Percentiles rank a stretch among this genome's conserved stretches.
Evolutionary conservation across 1,284 basidiomycete species (phyloP).

Genomic region (Cryptococcus amylolentus): DNA sequence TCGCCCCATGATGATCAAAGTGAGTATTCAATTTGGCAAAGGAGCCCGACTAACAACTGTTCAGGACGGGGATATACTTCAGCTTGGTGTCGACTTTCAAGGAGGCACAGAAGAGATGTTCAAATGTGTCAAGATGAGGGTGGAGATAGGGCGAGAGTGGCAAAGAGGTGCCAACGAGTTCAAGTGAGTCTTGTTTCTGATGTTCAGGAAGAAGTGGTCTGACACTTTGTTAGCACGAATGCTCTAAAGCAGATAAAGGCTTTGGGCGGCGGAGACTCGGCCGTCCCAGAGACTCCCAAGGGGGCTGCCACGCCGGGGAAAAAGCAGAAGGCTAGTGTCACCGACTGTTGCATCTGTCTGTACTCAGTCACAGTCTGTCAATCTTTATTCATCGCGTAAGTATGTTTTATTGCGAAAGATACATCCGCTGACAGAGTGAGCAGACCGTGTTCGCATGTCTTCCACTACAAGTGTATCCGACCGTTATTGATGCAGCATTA

Average conservation of each 20-base stretch:
- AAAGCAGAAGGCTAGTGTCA: conserved; percentile 53
- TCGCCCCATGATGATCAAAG: conserved; percentile 70
- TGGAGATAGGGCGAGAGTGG: conserved; percentile 85
- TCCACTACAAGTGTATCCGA: conserved; percentile 97
- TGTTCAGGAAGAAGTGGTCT: neutral
- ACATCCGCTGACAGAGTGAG: conserved; percentile 7
- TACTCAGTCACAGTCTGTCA: conserved; percentile 93
- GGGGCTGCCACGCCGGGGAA: conserved; percentile 16
- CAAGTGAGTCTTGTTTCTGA: conserved; percentile 67
- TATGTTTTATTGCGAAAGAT: neutral
- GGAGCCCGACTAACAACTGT: neutral
- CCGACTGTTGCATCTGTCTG: conserved; percentile 95
- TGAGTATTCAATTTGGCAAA: conserved; percentile 7
- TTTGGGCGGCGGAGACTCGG: conserved; percentile 27
- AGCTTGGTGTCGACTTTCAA: conserved; percentile 97
- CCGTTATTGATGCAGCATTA: conserved; percentile 82
- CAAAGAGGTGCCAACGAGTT: conserved; percentile 83
- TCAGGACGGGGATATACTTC: conserved; percentile 84
- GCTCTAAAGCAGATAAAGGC: conserved; percentile 46
- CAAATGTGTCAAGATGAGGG: conserved; percentile 93
- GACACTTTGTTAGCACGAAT: conserved; percentile 33
- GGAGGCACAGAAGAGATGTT: conserved; percentile 97
- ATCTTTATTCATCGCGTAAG: conserved; percentile 84
- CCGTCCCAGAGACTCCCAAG: conserved; percentile 16
- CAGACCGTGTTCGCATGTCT: conserved; percentile 88